Evolutionary conservation across 2,329 filamentous ascomycete genomes (phyloP).

Genomic region (Fusarium citri): DNA sequence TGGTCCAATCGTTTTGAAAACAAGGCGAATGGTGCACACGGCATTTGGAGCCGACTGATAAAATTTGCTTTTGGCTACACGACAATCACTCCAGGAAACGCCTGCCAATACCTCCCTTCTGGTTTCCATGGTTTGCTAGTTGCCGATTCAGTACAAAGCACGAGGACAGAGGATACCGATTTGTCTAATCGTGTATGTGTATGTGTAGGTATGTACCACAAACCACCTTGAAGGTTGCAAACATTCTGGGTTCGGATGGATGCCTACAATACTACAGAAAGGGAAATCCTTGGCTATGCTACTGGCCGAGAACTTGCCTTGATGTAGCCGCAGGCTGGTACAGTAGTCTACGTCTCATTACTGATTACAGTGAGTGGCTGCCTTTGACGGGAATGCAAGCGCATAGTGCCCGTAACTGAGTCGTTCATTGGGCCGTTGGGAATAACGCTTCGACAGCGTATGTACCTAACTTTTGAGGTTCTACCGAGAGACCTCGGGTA

Average conservation of each 20-base stretch:
- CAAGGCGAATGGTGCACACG: constrained; percentile 13
- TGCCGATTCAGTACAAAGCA: not conserved
- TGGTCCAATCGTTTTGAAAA: constrained; percentile 27
- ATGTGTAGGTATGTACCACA: too few species aligned
- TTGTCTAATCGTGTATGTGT: not conserved
- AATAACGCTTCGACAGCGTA: constrained; percentile 15
- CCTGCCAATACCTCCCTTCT: not conserved
- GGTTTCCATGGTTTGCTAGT: not conserved
- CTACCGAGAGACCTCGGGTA: constrained; percentile 12
- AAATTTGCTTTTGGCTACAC: not conserved
- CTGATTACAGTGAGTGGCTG: not conserved
- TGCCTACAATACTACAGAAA: constrained; percentile 10
- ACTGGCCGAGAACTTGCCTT: constrained; percentile 18
- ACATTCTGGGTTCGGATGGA: not conserved
- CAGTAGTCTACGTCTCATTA: not conserved
- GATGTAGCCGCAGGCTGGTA: constrained; percentile 7
- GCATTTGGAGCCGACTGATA: not conserved
- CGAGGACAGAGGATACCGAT: not conserved
- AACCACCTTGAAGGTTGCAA: not conserved
- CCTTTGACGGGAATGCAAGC: constrained; percentile 13
- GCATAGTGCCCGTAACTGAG: constrained; percentile 9
- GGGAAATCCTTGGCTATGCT: constrained; percentile 7
- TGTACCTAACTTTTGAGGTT: constrained; percentile 19
- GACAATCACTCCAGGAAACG: not conserved
- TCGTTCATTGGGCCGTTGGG: constrained; percentile 1